Conservation (phyloP, 345 rosid species). For the Arabidopsis thaliana region TAIR10.1 NC_003074.8:3155001-3155500, state of each 20-base stretch:
- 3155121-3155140: neutral
- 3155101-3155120: constrained; percentile 25
- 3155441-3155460: neutral
- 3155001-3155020: too few species aligned
- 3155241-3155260: constrained; percentile 46
- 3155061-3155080: neutral
- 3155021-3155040: too few species aligned
- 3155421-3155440: constrained; percentile 33
- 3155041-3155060: neutral
- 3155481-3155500: constrained; percentile 49
- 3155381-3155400: constrained; percentile 53
- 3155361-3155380: constrained; percentile 55
- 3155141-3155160: constrained; percentile 9
- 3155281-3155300: neutral
- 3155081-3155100: neutral
- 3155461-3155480: constrained; percentile 72
- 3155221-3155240: constrained; percentile 56
- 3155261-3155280: constrained; percentile 34
- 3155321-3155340: constrained; percentile 66
- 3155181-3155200: constrained; percentile 25
- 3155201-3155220: constrained; percentile 68
- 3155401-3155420: constrained; percentile 47
- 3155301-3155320: constrained; percentile 50
- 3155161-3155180: neutral
- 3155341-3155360: constrained; percentile 56